A percentile compares a stretch with the other conserved stretches of the same genome.
phyloP scores from a whole-genome alignment of 257 asterid species.

The Nicotiana benthamiana region DNA sequence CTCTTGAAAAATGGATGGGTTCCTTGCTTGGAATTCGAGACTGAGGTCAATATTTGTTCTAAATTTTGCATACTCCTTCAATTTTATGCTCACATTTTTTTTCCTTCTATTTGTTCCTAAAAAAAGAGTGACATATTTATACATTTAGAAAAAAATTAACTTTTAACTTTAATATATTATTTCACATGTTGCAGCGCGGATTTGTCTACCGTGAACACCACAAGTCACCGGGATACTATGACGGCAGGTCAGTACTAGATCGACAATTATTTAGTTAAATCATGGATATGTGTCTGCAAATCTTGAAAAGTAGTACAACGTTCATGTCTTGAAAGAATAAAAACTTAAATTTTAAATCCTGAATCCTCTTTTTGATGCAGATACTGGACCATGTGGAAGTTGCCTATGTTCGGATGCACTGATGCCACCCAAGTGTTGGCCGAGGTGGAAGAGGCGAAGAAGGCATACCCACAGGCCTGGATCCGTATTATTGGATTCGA shows the following conservation, averaged over 20 bases:
- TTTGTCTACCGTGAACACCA: slow-evolving; percentile 30
- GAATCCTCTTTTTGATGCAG: background rate
- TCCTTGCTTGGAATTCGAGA: slow-evolving; percentile 52
- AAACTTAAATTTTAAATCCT: too few species aligned
- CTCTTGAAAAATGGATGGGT: slow-evolving; percentile 29
- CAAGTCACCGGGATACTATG: slow-evolving; percentile 38
- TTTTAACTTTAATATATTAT: too few species aligned
- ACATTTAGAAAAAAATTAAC: too few species aligned
- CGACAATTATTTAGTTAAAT: background rate
- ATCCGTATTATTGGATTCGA: slow-evolving; percentile 46
- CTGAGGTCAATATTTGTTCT: slow-evolving; percentile 14
- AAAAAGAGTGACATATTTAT: too few species aligned
- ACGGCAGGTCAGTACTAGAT: slow-evolving; percentile 14
- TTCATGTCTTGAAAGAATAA: too few species aligned
- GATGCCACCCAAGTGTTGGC: slow-evolving; percentile 35
- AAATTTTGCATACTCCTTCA: too few species aligned
- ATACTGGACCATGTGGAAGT: slow-evolving; percentile 61
- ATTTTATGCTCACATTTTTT: too few species aligned
- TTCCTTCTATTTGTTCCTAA: too few species aligned
- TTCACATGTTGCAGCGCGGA: slow-evolving; percentile 14
- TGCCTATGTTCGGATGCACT: slow-evolving; percentile 54
- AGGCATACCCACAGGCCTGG: slow-evolving; percentile 23
- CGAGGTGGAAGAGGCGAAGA: slow-evolving; percentile 29
- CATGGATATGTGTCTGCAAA: too few species aligned
- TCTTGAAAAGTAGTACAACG: too few species aligned